Evolutionary conservation across 768 basidiomycete genomes (phyloP), one percentile per base, ranked within the genome.

Genomic region (Boletellus sp.): DNA sequence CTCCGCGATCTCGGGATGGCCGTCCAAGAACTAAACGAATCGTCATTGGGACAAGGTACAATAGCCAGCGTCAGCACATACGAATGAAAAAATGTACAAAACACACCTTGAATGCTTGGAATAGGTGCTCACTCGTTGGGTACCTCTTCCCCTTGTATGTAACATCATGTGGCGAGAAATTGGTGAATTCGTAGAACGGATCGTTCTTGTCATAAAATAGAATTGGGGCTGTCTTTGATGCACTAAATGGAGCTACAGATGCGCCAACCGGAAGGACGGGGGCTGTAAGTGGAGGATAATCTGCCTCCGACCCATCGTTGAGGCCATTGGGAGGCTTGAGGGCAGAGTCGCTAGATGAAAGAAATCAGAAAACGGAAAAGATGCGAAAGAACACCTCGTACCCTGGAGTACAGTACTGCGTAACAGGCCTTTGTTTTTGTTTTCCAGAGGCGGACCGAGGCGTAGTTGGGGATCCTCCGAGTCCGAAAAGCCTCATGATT

Each of bases 111-210:
- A 87, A 78, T 3, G 86, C 82, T 56, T 88, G 86, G 59, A 86
- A 88, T 11, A 88, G 75, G 64, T 88, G 87, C 61, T 87, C 87
- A 60, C 84, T 84, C 1, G 86, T 89, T 1, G 85, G 84, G 60
- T 87, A 89, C 47, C 67, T 72, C 60, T 80, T 83, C 35, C 80
- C 80, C 28, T 79, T 74, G 61, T 85, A 83, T 10, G 71, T 57
- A 10, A 89, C 78, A 38, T 79, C 72, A 63, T 87, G 85, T 1
- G 79, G 63, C 10, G 87, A 87, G 64, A 87, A 87, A 63, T 86
- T 86, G 36, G 85, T 85, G 59, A 87, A 86, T 7, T 81, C 84
- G 52, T 86, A 85, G 60, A 85, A 73, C 11, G 83, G 81, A 38
- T 78, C 71, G 12, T 77, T 69, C 59, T 79, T 85, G 56, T 85